These are phyloP conservation scores for Claviceps sorghi DNA, from an alignment of 2,329 filamentous ascomycete genomes.

Conservation along the genomic window DNA sequence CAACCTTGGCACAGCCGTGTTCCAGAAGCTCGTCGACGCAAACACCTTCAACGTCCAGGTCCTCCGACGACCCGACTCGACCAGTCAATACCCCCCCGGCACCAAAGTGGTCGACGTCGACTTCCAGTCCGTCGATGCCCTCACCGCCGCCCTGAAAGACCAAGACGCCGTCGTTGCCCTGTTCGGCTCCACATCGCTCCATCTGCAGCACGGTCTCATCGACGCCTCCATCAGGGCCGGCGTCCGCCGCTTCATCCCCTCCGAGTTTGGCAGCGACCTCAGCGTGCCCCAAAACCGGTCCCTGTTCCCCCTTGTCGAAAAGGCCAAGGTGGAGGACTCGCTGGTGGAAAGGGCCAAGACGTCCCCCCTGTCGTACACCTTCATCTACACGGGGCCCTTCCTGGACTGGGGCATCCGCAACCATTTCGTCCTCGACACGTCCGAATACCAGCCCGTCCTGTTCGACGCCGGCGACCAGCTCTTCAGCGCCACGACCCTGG, in stretches of 20 bases:
- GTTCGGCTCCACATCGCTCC: constrained; percentile 23
- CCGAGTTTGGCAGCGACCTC: constrained; percentile 35
- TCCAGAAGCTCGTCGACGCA: constrained; percentile 17
- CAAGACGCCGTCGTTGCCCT: constrained; percentile 40
- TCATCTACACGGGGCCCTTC: constrained; percentile 38
- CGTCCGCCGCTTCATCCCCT: constrained; percentile 46
- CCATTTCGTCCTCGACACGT: constrained; percentile 29
- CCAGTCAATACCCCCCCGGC: constrained; percentile 16
- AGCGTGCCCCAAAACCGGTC: constrained; percentile 17
- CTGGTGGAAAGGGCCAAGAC: constrained; percentile 26
- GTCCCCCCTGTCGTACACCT: constrained; percentile 37
- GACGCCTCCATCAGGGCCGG: constrained; percentile 45
- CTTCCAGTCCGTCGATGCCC: constrained; percentile 28
- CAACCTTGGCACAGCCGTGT: constrained; percentile 18
- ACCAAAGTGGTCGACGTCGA: constrained; percentile 21
- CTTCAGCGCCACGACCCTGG: constrained; percentile 34
- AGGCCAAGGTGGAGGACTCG: constrained; percentile 27
- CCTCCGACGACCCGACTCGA: constrained; percentile 26
- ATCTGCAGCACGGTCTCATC: constrained; percentile 28
- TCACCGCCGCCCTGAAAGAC: constrained; percentile 36
- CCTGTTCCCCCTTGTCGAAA: constrained; percentile 38
- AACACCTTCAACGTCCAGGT: constrained; percentile 22
- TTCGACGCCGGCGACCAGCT: constrained; percentile 34
- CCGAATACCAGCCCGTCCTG: constrained; percentile 25
- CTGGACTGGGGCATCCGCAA: constrained; percentile 39